Evolutionary conservation across 768 basidiomycete genomes (phyloP), one percentile per base, ranked within the genome.

Genomic region (Neoboletus brunneissimus): DNA sequence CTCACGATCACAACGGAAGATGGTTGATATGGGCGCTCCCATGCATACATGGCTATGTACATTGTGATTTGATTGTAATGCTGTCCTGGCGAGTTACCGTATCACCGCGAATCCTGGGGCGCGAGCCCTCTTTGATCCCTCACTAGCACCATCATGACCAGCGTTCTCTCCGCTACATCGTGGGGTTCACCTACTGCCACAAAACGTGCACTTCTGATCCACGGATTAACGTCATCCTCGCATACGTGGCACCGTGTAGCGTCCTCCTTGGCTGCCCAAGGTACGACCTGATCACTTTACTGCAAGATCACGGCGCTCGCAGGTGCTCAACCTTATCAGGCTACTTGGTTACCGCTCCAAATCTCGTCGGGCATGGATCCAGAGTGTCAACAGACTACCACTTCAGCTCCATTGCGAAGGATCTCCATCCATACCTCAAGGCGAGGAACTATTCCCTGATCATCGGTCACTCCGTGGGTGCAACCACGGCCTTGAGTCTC

Each of bases 131-230:
- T 3, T 6, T 23, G 22, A 11, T 34, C 27, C 6, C 27, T 27
- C 27, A 27, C 27, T 9, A 2, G 29, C 13, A 23, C 29, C 35
- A 44, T 16, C 51, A 68, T 69, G 63, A 42, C 59, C 40, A 60
- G 48, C 11, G 18, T 46, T 31, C 56, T 55, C 13, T 71, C 67
- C 15, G 58, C 61, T 3, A 58, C 50, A 3, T 58, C 44, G 16
- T 66, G 65, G 69, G 69, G 69, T 0, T 58, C 58, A 12, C 65
- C 67, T 5, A 18, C 59, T 7, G 38, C 69, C 1, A 58, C 51
- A 5, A 69, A 69, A 20, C 62, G 61, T 2, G 69, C 67, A 13
- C 60, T 70, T 3, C 38, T 70, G 25, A 55, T 71, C 42, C 69
- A 70, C n/a, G 69, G 69, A 8, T 16, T 65, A 2, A 50, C 61